These are phyloP conservation scores for Dictyostelium purpureum DNA, from an alignment of 78 protist genomes.

Conservation along the genomic window DNA sequence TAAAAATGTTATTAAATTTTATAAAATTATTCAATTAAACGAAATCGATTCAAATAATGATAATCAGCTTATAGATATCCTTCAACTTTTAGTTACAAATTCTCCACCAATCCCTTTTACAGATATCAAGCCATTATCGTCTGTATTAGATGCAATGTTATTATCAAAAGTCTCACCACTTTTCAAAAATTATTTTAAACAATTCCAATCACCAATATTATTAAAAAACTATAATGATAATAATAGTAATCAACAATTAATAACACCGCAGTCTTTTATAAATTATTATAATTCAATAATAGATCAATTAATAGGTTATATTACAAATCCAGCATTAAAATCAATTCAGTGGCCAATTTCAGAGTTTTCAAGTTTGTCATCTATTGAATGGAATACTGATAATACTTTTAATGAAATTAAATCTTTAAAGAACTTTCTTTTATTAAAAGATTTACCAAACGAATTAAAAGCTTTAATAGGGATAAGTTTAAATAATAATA, in stretches of 20 bases:
- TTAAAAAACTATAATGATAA: background rate
- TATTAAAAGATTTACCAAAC: constrained; percentile 9
- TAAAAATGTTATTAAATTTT: background rate
- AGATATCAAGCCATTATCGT: constrained; percentile 9
- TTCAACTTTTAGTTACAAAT: background rate
- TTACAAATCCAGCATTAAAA: constrained; percentile 13
- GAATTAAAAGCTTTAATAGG: constrained; percentile 10
- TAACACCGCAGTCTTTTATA: constrained; percentile 9
- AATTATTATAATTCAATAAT: constrained; percentile 11
- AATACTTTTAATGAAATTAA: background rate
- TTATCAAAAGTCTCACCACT: background rate
- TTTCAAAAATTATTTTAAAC: background rate
- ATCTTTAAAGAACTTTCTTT: background rate
- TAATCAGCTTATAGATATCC: background rate
- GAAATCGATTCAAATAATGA: background rate
- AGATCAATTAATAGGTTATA: background rate
- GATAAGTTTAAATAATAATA: background rate
- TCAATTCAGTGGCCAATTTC: constrained; percentile 50
- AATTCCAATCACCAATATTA: background rate
- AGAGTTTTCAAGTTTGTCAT: background rate
- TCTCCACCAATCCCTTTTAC: background rate
- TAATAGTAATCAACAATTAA: background rate
- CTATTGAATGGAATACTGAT: constrained; percentile 10
- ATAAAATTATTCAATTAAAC: background rate
- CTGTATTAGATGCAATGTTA: background rate